Evolutionary conservation across 192 early-diverging fungal species (phyloP).

Genomic region (Umbelopsis sp.): DNA sequence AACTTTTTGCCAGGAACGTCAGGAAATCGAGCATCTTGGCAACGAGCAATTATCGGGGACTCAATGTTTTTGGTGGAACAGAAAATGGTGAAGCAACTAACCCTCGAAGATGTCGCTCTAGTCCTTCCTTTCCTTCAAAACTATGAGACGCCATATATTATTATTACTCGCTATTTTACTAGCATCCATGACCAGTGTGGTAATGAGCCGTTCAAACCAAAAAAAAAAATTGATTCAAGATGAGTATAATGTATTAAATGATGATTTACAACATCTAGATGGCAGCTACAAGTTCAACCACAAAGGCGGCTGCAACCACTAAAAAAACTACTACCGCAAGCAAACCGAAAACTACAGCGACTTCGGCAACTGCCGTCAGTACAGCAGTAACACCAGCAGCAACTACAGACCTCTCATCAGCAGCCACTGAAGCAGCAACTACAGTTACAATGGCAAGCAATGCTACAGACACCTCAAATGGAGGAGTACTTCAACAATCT

Average conservation of each 20-base stretch:
- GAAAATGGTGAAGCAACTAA: neutral
- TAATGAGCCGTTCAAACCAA: neutral
- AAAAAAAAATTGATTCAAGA: neutral
- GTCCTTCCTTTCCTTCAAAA: too few relatives aligned
- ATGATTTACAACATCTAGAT: neutral
- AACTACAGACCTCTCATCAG: neutral
- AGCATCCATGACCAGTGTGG: neutral
- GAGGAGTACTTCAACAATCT: neutral
- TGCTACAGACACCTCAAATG: neutral
- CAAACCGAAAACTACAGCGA: neutral
- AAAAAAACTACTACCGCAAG: neutral
- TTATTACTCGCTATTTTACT: neutral
- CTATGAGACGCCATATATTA: neutral
- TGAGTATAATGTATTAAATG: neutral
- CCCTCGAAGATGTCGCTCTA: too few relatives aligned
- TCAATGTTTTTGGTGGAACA: conserved; percentile 17
- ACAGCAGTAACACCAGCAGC: neutral
- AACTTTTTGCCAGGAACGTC: neutral
- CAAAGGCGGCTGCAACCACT: neutral
- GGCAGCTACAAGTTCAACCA: neutral
- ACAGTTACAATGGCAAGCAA: neutral
- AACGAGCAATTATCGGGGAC: neutral
- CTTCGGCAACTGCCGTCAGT: neutral
- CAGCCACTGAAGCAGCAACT: neutral
- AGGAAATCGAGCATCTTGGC: too few relatives aligned